phyloP scores from a whole-genome alignment of 1,284 basidiomycete species.

The Phellinidium pouzarii region DNA sequence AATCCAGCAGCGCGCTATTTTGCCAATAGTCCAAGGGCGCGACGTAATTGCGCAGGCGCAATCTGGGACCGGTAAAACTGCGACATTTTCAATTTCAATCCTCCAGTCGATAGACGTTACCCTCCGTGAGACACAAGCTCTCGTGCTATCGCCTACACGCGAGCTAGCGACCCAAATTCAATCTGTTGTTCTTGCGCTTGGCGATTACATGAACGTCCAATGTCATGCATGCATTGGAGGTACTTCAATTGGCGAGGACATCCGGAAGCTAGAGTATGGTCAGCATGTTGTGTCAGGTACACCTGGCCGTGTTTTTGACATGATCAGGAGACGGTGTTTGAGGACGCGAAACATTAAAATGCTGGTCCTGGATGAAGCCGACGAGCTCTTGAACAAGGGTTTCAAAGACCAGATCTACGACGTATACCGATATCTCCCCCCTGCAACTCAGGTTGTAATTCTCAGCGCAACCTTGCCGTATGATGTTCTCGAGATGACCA shows the following conservation, averaged over 20 bases:
- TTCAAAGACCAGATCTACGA: conserved; percentile 99
- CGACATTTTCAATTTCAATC: conserved; percentile 93
- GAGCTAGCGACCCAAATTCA: conserved; percentile 98
- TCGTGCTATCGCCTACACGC: conserved; percentile 91
- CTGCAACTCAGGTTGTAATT: conserved; percentile 95
- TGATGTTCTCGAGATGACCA: conserved; percentile 99
- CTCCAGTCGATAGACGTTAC: conserved; percentile 95
- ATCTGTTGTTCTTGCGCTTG: conserved; percentile 94
- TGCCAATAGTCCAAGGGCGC: conserved; percentile 90
- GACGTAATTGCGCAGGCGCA: conserved; percentile 99
- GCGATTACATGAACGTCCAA: conserved; percentile 99
- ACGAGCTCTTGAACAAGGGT: conserved; percentile 95
- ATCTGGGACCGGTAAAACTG: conserved; percentile 99
- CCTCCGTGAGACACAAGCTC: conserved; percentile 92
- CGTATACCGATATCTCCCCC: conserved; percentile 96
- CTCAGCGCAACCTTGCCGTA: conserved; percentile 95
- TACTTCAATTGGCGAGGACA: conserved; percentile 96
- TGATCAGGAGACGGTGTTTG: conserved; percentile 93
- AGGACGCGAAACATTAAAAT: conserved; percentile 99
- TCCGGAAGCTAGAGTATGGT: conserved; percentile 96
- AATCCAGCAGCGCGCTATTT: conserved; percentile 96
- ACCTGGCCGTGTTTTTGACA: conserved; percentile 98
- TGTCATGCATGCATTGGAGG: conserved; percentile 99
- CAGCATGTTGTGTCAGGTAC: conserved; percentile 98
- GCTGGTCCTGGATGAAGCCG: conserved; percentile 97